A percentile compares a stretch with the other conserved stretches of the same genome.
Conservation (phyloP, 78 protist species). For the Carpediemonas membranifera region DNA sequence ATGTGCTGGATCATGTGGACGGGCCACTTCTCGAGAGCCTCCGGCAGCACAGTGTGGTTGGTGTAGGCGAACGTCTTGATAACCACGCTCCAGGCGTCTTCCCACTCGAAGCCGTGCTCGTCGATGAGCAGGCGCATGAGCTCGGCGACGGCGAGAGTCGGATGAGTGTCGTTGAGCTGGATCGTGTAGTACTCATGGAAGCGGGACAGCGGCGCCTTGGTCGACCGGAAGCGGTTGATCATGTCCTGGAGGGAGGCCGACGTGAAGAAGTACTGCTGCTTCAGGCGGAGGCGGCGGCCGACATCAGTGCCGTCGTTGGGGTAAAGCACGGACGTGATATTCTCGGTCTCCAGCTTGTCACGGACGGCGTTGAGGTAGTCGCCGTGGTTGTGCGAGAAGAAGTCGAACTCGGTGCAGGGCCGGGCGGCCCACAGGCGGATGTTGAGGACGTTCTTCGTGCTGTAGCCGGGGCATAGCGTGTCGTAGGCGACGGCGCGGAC, state of each 20-base stretch:
- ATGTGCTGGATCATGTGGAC: constrained; percentile 57
- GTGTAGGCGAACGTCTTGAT: constrained; percentile 60
- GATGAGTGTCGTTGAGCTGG: constrained; percentile 94
- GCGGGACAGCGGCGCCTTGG: constrained; percentile 4
- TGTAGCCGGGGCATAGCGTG: constrained; percentile 71
- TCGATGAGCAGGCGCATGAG: not conserved
- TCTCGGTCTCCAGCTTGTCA: constrained; percentile 62
- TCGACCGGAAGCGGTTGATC: not conserved
- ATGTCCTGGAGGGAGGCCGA: constrained; percentile 69
- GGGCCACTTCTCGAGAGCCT: constrained; percentile 89
- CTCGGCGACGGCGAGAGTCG: constrained; percentile 66
- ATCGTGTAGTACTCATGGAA: constrained; percentile 55
- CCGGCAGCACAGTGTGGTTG: constrained; percentile 89
- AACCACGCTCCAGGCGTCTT: constrained; percentile 68
- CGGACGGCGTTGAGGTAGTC: constrained; percentile 69
- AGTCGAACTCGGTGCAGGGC: constrained; percentile 69
- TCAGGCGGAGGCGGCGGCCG: constrained; percentile 80
- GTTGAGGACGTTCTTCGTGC: constrained; percentile 61
- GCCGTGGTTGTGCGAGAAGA: constrained; percentile 51
- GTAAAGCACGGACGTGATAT: constrained; percentile 77
- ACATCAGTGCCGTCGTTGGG: constrained; percentile 75
- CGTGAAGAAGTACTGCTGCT: constrained; percentile 82
- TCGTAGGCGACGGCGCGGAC: constrained; percentile 68
- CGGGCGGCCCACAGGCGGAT: constrained; percentile 75
- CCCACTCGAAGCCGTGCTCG: constrained; percentile 41